Base-by-base conservation (phyloP, 805 yeast species). In the Komagataella ulmi region DNA sequence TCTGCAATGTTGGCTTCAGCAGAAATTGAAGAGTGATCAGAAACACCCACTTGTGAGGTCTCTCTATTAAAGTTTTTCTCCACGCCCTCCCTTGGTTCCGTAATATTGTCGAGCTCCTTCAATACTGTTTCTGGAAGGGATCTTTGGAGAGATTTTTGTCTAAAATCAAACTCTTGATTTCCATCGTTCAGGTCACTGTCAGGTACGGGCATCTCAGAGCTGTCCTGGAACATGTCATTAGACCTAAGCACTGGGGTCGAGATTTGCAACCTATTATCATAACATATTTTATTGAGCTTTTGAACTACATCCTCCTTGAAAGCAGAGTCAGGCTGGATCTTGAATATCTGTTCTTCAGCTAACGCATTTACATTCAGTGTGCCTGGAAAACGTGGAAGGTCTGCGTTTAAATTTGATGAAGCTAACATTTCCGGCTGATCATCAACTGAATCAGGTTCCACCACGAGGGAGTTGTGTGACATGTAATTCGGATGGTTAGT, bases 291-390 rank as follows among this genome's bases (percentile, higher is more conserved):
- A n/a, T 19, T n/a, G 18, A 43, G 49, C 17, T 47, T 43, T 8
- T 24, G 49, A 17, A 43, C 36, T 19, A 24, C 36, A 7, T n/a
- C 17, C 40, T 17, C 17, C 19, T n/a, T 24, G 40, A 24, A 19
- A 8, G 40, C 8, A 19, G 36, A 17, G 44, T 47, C 49, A 12
- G 17, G 44, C 17, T 47, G 44, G 44, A 17, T 10, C 17, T n/a
- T 17, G 21, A 17, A 36, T 8, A n/a, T 17, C 17, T 24, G 21
- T 24, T n/a, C 49, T 19, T 17, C 49, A 24, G 60, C 56, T 44
- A 64, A 50, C 1, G 61, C 65, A 51, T 60, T 61, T 44, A 64
- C 65, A 50, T 64, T 58, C 30, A 59, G 48, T 1, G 65, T 63
- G 7, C 61, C 67, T 45, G 58, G 54, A 45, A 56, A 57, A 23